Evolutionary conservation across 805 yeast species (phyloP).

Genomic region (Metahyphopichia silvanorum): DNA sequence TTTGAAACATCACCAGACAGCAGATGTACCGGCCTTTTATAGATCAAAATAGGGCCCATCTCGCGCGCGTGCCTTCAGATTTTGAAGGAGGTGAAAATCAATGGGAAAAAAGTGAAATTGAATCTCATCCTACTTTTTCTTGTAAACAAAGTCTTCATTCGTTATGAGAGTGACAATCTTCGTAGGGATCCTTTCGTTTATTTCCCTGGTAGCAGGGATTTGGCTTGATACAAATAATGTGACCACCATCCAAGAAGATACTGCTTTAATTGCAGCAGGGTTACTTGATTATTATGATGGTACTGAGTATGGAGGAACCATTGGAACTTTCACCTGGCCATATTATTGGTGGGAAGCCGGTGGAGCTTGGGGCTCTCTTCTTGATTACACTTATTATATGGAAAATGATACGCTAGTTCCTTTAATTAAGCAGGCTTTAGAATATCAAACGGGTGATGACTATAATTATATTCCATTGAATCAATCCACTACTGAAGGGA

Average conservation of each 20-base stretch:
- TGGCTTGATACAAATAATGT: conserved; percentile 36
- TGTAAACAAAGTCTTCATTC: too few species aligned
- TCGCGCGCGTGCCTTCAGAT: too few species aligned
- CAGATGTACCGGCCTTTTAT: too few species aligned
- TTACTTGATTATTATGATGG: conserved; percentile 82
- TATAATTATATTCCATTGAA: conserved; percentile 82
- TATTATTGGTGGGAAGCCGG: conserved; percentile 99
- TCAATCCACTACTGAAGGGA: conserved; percentile 91
- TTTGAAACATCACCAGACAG: too few species aligned
- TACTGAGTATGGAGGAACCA: conserved; percentile 61
- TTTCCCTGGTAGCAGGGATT: conserved; percentile 17
- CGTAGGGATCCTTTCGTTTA: too few species aligned
- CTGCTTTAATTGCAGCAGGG: conserved; percentile 63
- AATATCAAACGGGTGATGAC: conserved; percentile 63
- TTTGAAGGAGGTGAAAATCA: too few species aligned
- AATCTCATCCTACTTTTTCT: too few species aligned
- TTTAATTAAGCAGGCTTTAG: conserved; percentile 56
- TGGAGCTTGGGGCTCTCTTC: conserved; percentile 85
- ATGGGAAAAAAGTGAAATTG: too few species aligned
- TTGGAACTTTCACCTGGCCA: conserved; percentile 85
- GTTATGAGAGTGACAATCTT: conserved; percentile 3
- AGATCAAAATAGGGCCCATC: too few species aligned
- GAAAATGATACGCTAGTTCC: conserved; percentile 66
- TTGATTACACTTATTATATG: conserved; percentile 74
- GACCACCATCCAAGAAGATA: conserved; percentile 51